Evolutionary conservation across 169 alveolate genomes (phyloP).

Genomic region (Eimeria brunetti): DNA sequence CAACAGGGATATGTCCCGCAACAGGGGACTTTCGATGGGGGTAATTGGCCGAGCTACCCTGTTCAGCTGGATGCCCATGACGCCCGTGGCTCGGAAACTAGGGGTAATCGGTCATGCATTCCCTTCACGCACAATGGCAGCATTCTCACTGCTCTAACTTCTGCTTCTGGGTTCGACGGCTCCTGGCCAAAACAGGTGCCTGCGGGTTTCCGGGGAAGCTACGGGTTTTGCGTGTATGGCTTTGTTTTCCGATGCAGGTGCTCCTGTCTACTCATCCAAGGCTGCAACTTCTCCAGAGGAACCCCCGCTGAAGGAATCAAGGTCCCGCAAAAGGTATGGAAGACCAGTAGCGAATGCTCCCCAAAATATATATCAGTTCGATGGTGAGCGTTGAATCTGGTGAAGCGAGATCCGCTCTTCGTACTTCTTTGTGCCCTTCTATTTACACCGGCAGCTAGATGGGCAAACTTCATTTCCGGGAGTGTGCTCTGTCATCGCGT

Average conservation of each 20-base stretch:
- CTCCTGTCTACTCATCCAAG: neutral
- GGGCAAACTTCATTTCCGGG: neutral
- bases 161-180: neutral
- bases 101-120: neutral
- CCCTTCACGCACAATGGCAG: neutral
- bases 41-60: conserved; percentile 37
- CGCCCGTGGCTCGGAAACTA: neutral
- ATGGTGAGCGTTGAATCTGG: neutral
- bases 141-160: neutral
- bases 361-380: neutral
- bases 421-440: neutral
- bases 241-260: neutral
- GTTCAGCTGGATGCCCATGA: conserved; percentile 22
- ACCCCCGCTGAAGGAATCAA: neutral
- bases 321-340: conserved; percentile 37
- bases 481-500: neutral
- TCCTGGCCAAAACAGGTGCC: neutral
- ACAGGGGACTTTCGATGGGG: conserved; percentile 13
- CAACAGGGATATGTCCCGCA: conserved; percentile 1
- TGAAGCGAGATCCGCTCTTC: neutral
- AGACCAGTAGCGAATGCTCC: neutral
- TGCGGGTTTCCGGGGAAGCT: neutral
- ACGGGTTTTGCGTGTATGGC: neutral
- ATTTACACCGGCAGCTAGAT: neutral
- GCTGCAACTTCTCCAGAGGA: neutral